These are phyloP conservation scores for Eutypa lata DNA, from an alignment of 2,329 filamentous ascomycete genomes.

Conservation along the genomic window DNA sequence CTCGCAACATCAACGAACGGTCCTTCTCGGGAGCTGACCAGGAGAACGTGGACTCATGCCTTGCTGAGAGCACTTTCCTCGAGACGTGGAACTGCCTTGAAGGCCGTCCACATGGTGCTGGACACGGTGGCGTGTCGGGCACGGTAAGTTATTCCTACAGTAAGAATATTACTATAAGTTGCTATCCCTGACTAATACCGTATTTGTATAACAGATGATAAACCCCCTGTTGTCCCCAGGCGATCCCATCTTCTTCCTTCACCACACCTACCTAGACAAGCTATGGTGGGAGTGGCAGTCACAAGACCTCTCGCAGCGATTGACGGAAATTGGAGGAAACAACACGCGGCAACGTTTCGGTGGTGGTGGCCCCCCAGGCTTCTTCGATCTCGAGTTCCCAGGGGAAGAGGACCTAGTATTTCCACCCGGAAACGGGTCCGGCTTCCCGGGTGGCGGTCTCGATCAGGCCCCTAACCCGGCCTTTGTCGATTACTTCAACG, in stretches of 20 bases:
- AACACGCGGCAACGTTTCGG: slow-evolving; percentile 9
- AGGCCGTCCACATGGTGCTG: slow-evolving; percentile 15
- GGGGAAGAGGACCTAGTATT: slow-evolving; percentile 2
- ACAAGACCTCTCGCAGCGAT: slow-evolving; percentile 12
- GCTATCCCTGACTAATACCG: neutral
- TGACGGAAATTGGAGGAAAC: slow-evolving; percentile 19
- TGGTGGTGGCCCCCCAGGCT: slow-evolving; percentile 7
- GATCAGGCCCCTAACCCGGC: slow-evolving; percentile 11
- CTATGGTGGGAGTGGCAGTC: slow-evolving; percentile 24
- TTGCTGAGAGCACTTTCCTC: slow-evolving; percentile 4
- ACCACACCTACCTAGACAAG: slow-evolving; percentile 23
- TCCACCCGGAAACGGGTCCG: slow-evolving; percentile 7
- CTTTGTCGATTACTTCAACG: slow-evolving; percentile 21
- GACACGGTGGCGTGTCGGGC: slow-evolving; percentile 18
- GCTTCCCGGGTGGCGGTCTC: slow-evolving; percentile 8
- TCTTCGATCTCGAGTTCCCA: slow-evolving; percentile 6
- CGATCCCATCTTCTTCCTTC: slow-evolving; percentile 24
- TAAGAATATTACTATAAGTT: neutral
- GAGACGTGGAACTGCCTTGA: slow-evolving; percentile 17
- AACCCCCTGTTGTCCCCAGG: slow-evolving; percentile 18
- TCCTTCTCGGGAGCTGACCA: slow-evolving; percentile 7
- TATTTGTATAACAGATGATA: slow-evolving; percentile 14
- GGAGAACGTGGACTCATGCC: slow-evolving; percentile 12
- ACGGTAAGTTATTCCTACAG: slow-evolving; percentile 13
- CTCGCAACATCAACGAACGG: slow-evolving; percentile 18